phyloP scores from a whole-genome alignment of 2,329 filamentous ascomycete genomes.

The Immersiporthe knoxdaviesiana region DNA sequence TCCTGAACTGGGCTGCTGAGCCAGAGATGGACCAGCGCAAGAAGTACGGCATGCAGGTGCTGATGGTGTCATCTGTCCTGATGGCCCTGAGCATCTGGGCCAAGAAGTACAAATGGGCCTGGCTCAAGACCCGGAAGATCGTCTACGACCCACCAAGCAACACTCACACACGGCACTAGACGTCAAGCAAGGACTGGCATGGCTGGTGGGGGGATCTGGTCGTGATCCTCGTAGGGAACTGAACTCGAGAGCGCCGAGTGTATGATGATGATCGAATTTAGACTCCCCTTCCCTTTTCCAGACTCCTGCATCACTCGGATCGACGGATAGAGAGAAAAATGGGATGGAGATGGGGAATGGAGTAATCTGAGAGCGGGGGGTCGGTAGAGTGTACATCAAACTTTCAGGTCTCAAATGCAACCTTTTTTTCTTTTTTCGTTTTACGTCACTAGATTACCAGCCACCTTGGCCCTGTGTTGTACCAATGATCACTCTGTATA shows the following conservation, averaged over 20 bases:
- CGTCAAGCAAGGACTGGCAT: slow-evolving; percentile 5
- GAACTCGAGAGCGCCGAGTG: neutral
- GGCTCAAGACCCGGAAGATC: slow-evolving; percentile 94
- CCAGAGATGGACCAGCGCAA: slow-evolving; percentile 99
- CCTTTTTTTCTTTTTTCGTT: slow-evolving; percentile 25
- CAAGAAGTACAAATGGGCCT: slow-evolving; percentile 99
- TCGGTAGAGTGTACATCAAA: slow-evolving; percentile 49
- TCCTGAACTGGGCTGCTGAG: slow-evolving; percentile 98
- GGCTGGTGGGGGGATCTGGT: slow-evolving; percentile 7
- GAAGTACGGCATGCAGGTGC: slow-evolving; percentile 98
- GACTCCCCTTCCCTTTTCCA: slow-evolving; percentile 18
- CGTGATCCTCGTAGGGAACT: neutral
- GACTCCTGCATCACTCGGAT: slow-evolving; percentile 28
- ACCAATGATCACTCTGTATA: neutral
- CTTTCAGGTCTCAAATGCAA: slow-evolving; percentile 35
- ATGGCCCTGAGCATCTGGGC: slow-evolving; percentile 93
- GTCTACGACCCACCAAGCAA: slow-evolving; percentile 77
- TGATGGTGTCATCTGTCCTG: slow-evolving; percentile 77
- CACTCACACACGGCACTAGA: slow-evolving; percentile 52
- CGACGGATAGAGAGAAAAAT: slow-evolving; percentile 26
- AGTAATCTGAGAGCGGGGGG: slow-evolving; percentile 38
- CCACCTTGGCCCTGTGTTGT: neutral
- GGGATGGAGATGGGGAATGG: slow-evolving; percentile 26
- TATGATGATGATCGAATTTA: slow-evolving; percentile 30
- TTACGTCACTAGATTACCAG: neutral